These are phyloP conservation scores for Globisporangium okanoganense DNA, from an alignment of 352 stramenopile species.

Conservation along the genomic window DNA sequence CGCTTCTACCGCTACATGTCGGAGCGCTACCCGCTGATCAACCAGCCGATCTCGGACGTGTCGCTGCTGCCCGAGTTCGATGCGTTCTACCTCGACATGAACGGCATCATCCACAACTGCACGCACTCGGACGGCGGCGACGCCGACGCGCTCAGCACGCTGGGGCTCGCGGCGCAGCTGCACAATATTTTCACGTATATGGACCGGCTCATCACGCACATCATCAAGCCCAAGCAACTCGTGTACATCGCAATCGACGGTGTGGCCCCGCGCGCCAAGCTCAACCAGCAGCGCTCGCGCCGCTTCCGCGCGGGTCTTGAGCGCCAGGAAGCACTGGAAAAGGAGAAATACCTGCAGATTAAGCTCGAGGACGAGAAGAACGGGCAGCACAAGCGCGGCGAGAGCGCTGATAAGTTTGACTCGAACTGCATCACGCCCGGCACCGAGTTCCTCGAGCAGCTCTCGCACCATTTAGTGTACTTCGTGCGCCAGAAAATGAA, in stretches of 20 bases:
- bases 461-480: constrained; percentile 88
- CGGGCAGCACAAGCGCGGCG: constrained; percentile 19
- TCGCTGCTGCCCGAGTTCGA: constrained; percentile 98
- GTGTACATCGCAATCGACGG: constrained; percentile 99
- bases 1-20: constrained; percentile 93
- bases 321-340: constrained; percentile 62
- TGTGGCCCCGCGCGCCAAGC: constrained; percentile 97
- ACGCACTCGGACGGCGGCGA: constrained; percentile 96
- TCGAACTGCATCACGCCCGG: constrained; percentile 99
- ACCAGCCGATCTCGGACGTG: constrained; percentile 96
- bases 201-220: constrained; percentile 95
- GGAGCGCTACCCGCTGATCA: constrained; percentile 98
- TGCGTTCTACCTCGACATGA: constrained; percentile 99
- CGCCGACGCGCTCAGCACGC: constrained; percentile 78
- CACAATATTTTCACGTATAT: constrained; percentile 90
- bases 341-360: constrained; percentile 66
- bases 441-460: constrained; percentile 98
- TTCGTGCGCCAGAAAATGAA: constrained; percentile 97
- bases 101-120: constrained; percentile 99
- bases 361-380: constrained; percentile 79
- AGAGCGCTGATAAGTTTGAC: constrained; percentile 91
- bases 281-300: constrained; percentile 98
- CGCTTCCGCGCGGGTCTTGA: constrained; percentile 91
- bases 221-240: constrained; percentile 96
- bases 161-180: constrained; percentile 95